Evolutionary conservation across 169 alveolate genomes (phyloP).

Genomic region (Cyclospora cayetanensis): DNA sequence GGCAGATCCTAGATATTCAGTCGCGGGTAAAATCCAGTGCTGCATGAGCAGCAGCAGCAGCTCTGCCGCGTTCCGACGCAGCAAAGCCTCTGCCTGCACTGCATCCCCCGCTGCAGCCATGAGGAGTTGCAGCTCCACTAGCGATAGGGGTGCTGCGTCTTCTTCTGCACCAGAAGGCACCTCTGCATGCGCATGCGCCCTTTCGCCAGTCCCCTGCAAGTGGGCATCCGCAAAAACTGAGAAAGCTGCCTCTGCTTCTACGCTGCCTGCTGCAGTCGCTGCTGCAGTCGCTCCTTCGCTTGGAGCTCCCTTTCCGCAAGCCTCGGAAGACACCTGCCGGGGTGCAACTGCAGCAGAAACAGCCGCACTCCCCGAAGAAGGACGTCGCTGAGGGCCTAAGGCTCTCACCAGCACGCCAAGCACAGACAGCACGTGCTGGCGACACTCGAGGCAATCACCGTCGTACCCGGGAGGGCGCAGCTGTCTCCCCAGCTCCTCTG

Average conservation of each 20-base stretch:
- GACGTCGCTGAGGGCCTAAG: constrained; percentile 18
- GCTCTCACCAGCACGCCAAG: constrained; percentile 1
- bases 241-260: not conserved
- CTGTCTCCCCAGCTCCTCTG: too few relatives aligned
- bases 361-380: constrained; percentile 43
- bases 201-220: too few relatives aligned
- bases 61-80: constrained; percentile 56
- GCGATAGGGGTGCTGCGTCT: not conserved
- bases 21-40: constrained; percentile 36
- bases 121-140: constrained; percentile 44
- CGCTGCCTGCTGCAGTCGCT: not conserved
- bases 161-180: not conserved
- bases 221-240: too few relatives aligned
- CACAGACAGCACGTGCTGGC: constrained; percentile 35
- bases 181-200: constrained; percentile 27
- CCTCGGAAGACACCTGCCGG: not conserved
- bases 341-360: constrained; percentile 22
- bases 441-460: constrained; percentile 1
- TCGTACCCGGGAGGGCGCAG: not conserved
- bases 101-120: constrained; percentile 13
- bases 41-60: constrained; percentile 61
- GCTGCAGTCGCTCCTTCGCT: constrained; percentile 36
- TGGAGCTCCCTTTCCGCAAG: not conserved
- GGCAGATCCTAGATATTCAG: not conserved
- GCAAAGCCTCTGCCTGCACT: constrained; percentile 8